Evolutionary conservation across 164 flowering plant genomes (phyloP).

Genomic region (Tinospora cordifolia): DNA sequence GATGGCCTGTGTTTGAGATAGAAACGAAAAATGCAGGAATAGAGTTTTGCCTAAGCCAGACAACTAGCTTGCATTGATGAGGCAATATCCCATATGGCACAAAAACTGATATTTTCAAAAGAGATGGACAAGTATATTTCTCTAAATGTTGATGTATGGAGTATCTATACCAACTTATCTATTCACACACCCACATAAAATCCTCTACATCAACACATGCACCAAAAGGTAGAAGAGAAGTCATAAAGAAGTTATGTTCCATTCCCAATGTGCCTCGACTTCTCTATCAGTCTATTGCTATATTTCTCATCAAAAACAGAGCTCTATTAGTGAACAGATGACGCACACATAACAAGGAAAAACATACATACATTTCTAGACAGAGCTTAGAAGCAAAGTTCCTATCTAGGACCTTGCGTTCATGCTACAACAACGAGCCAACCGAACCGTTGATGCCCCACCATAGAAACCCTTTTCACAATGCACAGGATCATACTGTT

Average conservation of each 20-base stretch:
- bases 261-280: constrained; percentile 22
- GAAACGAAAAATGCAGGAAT: neutral
- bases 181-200: constrained; percentile 49
- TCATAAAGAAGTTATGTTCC: constrained; percentile 27
- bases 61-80: neutral
- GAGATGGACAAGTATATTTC: constrained; percentile 13
- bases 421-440: constrained; percentile 78
- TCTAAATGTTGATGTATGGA: constrained; percentile 32
- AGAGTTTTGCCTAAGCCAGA: neutral
- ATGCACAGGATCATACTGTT: constrained; percentile 42
- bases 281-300: constrained; percentile 20
- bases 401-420: constrained; percentile 43
- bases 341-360: constrained; percentile 17
- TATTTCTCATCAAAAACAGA: constrained; percentile 24
- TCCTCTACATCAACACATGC: constrained; percentile 50
- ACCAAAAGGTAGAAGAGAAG: constrained; percentile 35
- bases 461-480: constrained; percentile 34
- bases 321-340: constrained; percentile 16
- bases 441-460: constrained; percentile 30
- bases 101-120: neutral
- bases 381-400: neutral
- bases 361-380: constrained; percentile 24
- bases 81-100: constrained; percentile 24
- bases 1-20: neutral
- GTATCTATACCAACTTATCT: constrained; percentile 54